Conservation (phyloP, 1,284 basidiomycete genomes). For the Ceratobasidium sp. region DNA sequence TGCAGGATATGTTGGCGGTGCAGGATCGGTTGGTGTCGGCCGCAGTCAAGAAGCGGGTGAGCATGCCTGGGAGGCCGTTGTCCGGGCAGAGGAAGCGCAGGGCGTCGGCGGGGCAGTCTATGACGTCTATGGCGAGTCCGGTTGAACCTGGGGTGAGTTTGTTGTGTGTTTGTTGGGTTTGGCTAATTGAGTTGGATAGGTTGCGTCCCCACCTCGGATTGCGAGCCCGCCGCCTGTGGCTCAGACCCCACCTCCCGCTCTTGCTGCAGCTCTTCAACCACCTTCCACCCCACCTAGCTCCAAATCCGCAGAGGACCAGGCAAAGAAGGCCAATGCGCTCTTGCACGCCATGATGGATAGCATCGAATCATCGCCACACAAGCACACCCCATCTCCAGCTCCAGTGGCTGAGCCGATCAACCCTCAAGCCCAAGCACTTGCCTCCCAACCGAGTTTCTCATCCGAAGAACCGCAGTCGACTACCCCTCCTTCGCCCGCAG, state of each 20-base stretch:
- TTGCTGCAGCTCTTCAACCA: neutral
- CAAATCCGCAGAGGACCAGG: conserved; percentile 52
- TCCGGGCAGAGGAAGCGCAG: conserved; percentile 29
- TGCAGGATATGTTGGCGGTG: conserved; percentile 68
- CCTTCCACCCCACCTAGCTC: neutral
- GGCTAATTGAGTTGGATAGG: neutral
- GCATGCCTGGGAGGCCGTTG: conserved; percentile 2
- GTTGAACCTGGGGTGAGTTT: conserved; percentile 33
- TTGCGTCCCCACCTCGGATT: neutral
- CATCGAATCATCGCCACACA: conserved; percentile 52
- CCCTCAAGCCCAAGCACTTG: conserved; percentile 17
- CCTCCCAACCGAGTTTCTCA: conserved; percentile 21
- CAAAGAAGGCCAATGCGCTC: conserved; percentile 65
- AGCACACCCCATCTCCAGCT: conserved; percentile 8
- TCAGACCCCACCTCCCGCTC: conserved; percentile 12
- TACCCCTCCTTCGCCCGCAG: conserved; percentile 20
- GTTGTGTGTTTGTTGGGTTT: neutral
- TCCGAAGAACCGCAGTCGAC: conserved; percentile 37
- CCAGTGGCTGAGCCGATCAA: neutral
- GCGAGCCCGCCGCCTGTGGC: neutral
- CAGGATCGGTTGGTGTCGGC: conserved; percentile 73
- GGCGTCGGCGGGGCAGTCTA: conserved; percentile 26
- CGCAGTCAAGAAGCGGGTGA: conserved; percentile 61
- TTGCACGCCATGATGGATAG: conserved; percentile 72
- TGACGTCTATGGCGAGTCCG: conserved; percentile 27